Conservation (phyloP, 768 basidiomycete species). For the Trametes cinnabarina region DNA sequence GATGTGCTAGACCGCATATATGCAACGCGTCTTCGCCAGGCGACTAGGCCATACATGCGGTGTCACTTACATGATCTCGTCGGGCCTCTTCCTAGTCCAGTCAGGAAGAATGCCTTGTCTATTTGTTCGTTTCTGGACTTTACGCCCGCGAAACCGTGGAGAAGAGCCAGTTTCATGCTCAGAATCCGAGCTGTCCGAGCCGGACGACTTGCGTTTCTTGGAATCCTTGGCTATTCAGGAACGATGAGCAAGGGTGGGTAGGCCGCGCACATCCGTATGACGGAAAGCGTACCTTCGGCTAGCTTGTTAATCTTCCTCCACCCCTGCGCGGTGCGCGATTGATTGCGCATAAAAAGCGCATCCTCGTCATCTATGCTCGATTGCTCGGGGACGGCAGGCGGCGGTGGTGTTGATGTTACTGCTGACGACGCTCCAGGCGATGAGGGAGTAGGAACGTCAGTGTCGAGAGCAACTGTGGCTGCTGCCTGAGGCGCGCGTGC, state of each 20-base stretch:
- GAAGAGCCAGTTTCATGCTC: slow-evolving; percentile 7
- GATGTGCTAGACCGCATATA: neutral
- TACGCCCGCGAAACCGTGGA: slow-evolving; percentile 9
- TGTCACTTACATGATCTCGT: slow-evolving; percentile 10
- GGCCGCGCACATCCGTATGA: neutral
- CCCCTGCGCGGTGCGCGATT: slow-evolving; percentile 48
- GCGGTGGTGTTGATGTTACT: slow-evolving; percentile 3
- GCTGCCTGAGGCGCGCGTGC: slow-evolving; percentile 25
- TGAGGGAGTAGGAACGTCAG: slow-evolving; percentile 13
- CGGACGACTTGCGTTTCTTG: slow-evolving; percentile 6
- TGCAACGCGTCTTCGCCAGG: neutral
- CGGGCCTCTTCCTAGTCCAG: slow-evolving; percentile 18
- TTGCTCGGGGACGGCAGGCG: neutral
- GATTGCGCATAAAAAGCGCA: slow-evolving; percentile 68
- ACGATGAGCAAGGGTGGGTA: neutral
- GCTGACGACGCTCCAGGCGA: slow-evolving; percentile 15
- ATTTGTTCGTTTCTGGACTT: slow-evolving; percentile 1
- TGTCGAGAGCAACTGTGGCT: slow-evolving; percentile 4
- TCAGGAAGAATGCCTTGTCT: slow-evolving; percentile 10
- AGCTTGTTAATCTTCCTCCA: slow-evolving; percentile 62
- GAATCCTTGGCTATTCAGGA: slow-evolving; percentile 5
- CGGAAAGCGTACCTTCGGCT: slow-evolving; percentile 47
- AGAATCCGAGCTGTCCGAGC: slow-evolving; percentile 10
- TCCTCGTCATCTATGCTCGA: slow-evolving; percentile 51
- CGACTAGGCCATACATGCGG: neutral